A percentile compares a stretch with the other conserved stretches of the same genome.
These are phyloP conservation scores for Helminthosporium solani DNA, from an alignment of 2,329 filamentous ascomycete species.

Conservation along the genomic window DNA sequence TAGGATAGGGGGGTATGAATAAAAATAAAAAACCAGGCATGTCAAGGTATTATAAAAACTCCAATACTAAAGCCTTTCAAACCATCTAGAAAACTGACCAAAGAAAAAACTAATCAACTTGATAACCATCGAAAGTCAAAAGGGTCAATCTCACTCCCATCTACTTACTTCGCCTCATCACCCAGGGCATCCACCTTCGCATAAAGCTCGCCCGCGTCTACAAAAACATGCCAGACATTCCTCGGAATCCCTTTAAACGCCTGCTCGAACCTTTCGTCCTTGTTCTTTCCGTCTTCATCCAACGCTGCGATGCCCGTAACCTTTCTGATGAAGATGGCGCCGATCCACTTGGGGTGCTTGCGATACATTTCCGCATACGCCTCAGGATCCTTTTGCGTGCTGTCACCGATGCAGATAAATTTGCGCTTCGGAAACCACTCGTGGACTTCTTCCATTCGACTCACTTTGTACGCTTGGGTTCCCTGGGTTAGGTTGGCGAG, in stretches of 20 bases:
- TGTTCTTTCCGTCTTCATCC: constrained; percentile 68
- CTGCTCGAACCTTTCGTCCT: constrained; percentile 71
- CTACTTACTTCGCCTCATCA: neutral
- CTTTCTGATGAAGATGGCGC: constrained; percentile 81
- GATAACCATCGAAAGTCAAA: too few species aligned
- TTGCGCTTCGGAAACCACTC: constrained; percentile 75
- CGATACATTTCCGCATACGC: constrained; percentile 78
- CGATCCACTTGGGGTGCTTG: constrained; percentile 72
- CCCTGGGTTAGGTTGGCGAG: constrained; percentile 76
- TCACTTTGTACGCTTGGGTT: constrained; percentile 83
- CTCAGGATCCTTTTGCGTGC: constrained; percentile 88
- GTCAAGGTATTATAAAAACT: too few species aligned
- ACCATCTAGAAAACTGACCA: too few species aligned
- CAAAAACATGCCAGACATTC: constrained; percentile 77
- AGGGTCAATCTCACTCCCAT: too few species aligned
- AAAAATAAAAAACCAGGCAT: too few species aligned
- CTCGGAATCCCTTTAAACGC: constrained; percentile 76
- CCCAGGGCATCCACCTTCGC: constrained; percentile 39
- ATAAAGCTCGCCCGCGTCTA: constrained; percentile 67
- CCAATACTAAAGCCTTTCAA: too few species aligned
- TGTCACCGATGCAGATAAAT: constrained; percentile 85
- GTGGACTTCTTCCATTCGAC: constrained; percentile 75
- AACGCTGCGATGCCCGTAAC: constrained; percentile 75
- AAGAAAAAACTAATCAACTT: too few species aligned
- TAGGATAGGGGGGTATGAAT: too few species aligned